Base-by-base conservation (phyloP, 1,284 basidiomycete species). In the Sanghuangporus baumii region DNA sequence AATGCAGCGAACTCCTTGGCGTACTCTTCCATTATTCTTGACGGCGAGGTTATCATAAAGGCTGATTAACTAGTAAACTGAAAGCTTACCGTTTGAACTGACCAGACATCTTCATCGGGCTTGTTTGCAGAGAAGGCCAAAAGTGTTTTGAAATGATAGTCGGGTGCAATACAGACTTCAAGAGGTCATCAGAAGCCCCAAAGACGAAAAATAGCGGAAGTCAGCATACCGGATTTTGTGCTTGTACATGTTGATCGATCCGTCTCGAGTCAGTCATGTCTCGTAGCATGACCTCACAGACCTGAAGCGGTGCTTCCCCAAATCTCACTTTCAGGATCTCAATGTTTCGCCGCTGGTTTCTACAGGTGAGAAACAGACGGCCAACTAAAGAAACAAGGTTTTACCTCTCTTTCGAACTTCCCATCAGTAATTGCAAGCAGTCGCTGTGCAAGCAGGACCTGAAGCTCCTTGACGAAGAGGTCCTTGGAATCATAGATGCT, bases 401-500 rank as follows among this genome's bases (percentile, higher is more conserved):
- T 20, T 61, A 93, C 94, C 83, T 97, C 94, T 64, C 85, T 83
- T 60, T 95, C 93, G 50, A 85, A 83, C 65, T 89, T 88, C 59
- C 92, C 94, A 69, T 93, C 89, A 51, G 81, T 85, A 54, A 95
- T 85, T 0, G 84, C 82, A 36, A 98, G 77, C 26, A 98, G 75
- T 14, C 94, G 80, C 65, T 92, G 88, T 0, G 94, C 95, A 12
- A 98, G 83, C 11, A 96, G 76, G 1, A 91, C 86, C 72, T 98
- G 96, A 37, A 98, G 78, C 73, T 97, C 95, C 71, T 94, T 95
- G 69, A 98, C 86, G 69, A 98, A 97, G 8, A 96, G 83, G 67
- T 96, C 95, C 69, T 93, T 91, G 1, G 94, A 94, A 70, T 96
- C 93, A 70, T 96, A 98, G 67, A 98, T 98, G 72, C 92, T 94